These are phyloP conservation scores for Kwoniella heveanensis DNA, from an alignment of 768 basidiomycete genomes.

Conservation along the genomic window DNA sequence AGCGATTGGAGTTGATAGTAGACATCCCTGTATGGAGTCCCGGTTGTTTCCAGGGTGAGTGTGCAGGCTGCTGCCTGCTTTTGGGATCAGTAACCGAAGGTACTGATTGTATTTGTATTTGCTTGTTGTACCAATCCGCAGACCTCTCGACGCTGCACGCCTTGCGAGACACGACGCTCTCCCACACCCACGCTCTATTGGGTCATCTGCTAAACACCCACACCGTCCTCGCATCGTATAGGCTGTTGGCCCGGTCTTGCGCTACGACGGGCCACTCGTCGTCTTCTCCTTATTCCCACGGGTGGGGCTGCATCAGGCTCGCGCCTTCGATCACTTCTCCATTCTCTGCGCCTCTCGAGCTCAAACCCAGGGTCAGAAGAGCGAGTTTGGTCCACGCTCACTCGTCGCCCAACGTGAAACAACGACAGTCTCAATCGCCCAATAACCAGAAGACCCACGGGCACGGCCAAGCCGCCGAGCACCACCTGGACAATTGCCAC, in stretches of 20 bases:
- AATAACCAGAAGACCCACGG: neutral
- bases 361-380: constrained; percentile 24
- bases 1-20: constrained; percentile 52
- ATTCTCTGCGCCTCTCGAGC: constrained; percentile 12
- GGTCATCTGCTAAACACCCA: constrained; percentile 40
- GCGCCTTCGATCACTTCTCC: constrained; percentile 36
- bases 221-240: constrained; percentile 47
- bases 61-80: no score
- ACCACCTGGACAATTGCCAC: constrained; percentile 1
- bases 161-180: constrained; percentile 52
- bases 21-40: constrained; percentile 54
- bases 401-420: constrained; percentile 2
- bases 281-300: constrained; percentile 8
- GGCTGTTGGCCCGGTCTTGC: constrained; percentile 48
- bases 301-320: constrained; percentile 54
- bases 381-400: constrained; percentile 15
- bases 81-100: no score
- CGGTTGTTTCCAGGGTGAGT: constrained; percentile 52
- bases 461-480: neutral
- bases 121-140: constrained; percentile 6
- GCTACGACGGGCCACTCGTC: constrained; percentile 16
- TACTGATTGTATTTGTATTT: neutral
- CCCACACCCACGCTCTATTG: constrained; percentile 48
- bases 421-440: neutral
- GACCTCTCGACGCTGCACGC: constrained; percentile 54